Percentiles rank a stretch among this genome's conserved stretches.
These are phyloP conservation scores for Sphenostylis stenocarpa DNA, from an alignment of 306 rosid genomes.

Conservation along the genomic window DNA sequence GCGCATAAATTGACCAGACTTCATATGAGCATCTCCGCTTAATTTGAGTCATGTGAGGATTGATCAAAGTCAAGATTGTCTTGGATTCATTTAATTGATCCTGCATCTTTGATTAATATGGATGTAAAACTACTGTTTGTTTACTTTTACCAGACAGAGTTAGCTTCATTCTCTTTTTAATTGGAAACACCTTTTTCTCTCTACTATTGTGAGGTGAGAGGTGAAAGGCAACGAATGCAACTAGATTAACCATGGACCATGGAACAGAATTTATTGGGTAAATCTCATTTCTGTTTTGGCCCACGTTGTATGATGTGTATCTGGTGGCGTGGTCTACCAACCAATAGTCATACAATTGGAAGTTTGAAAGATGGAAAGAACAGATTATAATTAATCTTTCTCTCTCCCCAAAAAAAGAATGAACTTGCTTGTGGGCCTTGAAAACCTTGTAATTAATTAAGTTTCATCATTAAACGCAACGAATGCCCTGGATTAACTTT, in stretches of 20 bases:
- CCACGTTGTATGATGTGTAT: slow-evolving; percentile 1
- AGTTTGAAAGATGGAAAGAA: neutral
- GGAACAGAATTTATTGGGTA: neutral
- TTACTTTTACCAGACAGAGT: slow-evolving; percentile 23
- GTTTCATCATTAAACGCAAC: slow-evolving; percentile 19
- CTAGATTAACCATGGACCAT: slow-evolving; percentile 3
- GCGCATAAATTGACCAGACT: neutral
- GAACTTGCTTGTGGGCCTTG: slow-evolving; percentile 20
- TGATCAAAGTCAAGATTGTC: slow-evolving; percentile 13
- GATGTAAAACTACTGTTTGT: slow-evolving; percentile 21
- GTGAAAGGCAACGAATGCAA: neutral
- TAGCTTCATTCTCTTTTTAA: neutral
- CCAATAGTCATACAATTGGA: slow-evolving; percentile 3
- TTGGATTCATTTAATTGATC: slow-evolving; percentile 13
- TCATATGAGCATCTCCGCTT: slow-evolving; percentile 4
- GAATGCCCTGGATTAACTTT: neutral
- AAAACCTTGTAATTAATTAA: slow-evolving; percentile 16
- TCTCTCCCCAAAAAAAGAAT: neutral
- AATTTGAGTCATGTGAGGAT: slow-evolving; percentile 30
- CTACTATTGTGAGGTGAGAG: neutral
- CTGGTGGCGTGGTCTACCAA: slow-evolving; percentile 15
- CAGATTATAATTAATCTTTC: neutral
- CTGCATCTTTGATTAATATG: slow-evolving; percentile 3
- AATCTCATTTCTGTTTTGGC: neutral
- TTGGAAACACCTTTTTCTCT: neutral